phyloP scores from a whole-genome alignment of 768 basidiomycete species.

The Psilocybe tampanensis region DNA sequence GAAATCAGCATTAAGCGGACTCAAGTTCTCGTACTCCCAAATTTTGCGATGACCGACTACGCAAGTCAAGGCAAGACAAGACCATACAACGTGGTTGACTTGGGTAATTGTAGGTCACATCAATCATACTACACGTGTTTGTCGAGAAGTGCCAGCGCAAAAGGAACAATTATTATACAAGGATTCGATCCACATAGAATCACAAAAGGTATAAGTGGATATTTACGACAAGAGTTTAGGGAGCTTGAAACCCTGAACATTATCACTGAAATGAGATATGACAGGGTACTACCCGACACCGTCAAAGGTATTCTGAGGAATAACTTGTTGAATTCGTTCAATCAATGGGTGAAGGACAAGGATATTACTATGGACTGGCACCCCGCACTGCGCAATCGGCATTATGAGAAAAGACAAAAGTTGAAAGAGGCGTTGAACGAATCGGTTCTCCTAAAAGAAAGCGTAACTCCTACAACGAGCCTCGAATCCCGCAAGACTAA shows the following conservation, averaged over 20 bases:
- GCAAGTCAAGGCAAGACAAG: slow-evolving; percentile 34
- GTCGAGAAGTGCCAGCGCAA: slow-evolving; percentile 28
- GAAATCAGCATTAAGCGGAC: slow-evolving; percentile 6
- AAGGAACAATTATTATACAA: slow-evolving; percentile 32
- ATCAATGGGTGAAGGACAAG: too few relatives aligned
- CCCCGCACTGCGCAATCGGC: too few relatives aligned
- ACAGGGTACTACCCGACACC: neutral
- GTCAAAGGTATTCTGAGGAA: too few relatives aligned
- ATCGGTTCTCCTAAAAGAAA: too few relatives aligned
- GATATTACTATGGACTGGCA: too few relatives aligned
- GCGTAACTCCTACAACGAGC: too few relatives aligned
- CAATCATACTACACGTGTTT: slow-evolving; percentile 31
- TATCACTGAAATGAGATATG: neutral
- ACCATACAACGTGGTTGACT: slow-evolving; percentile 28
- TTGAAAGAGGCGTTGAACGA: too few relatives aligned
- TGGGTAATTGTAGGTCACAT: slow-evolving; percentile 20
- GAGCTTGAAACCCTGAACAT: slow-evolving; percentile 21
- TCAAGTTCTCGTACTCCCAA: slow-evolving; percentile 26
- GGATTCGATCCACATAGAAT: slow-evolving; percentile 23
- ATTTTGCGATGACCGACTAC: slow-evolving; percentile 39
- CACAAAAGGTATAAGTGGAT: slow-evolving; percentile 25
- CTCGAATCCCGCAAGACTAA: too few relatives aligned
- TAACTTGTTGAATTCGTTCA: too few relatives aligned
- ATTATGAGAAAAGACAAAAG: too few relatives aligned
- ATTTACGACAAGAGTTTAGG: slow-evolving; percentile 32